Evolutionary conservation across 805 yeast genomes (phyloP), one percentile per base, ranked within the genome.

Genomic region (Cyberlindnera euphorbiiphila): DNA sequence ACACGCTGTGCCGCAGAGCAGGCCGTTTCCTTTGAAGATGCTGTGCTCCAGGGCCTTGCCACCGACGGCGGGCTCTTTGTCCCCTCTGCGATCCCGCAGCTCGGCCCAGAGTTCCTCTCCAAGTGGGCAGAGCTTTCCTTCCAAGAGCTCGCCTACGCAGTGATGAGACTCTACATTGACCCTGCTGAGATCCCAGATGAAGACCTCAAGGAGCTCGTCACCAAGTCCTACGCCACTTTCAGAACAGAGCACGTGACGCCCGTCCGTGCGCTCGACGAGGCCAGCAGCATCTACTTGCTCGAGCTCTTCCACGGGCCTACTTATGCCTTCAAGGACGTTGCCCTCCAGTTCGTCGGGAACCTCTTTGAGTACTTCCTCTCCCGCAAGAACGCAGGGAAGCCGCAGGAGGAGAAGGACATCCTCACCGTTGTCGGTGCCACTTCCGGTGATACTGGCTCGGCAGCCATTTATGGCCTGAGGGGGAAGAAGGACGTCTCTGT

Each of bases 261-360:
- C 18, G 62, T 88, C 33, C 58, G 65, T 27, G 69, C 82, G 36
- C 74, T 84, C 43, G 79, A 80, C 48, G 67, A 68, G 30, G 55
- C 67, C 40, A 68, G 75, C 33, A 73, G 77, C 41, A 66, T 91
- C 43, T 82, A 85, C 59, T 66, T 93, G 39, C 71, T 93, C 55
- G 99, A 93, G 65, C 72, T 93, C 42, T 93, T 93, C 79, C 99
- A 93, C 59, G 99, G 99, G 25, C 99, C 99, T 47, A 93, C 99
- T 4, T 93, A 91, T 58, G 99, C 99, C 12, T 93, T 93, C 72
- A 93, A 93, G 65, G 99, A 93, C 61, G 98, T 93, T 47, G 99
- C 99, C 5, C 74, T 93, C 58, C 99, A 93, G 64, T 91, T 93
- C 62, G 94, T 93, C 33, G 99, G 99, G 52, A 93, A 93, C 68